These are phyloP conservation scores for Gossypium raimondii DNA, from an alignment of 345 rosid genomes.

Conservation along the genomic window DNA sequence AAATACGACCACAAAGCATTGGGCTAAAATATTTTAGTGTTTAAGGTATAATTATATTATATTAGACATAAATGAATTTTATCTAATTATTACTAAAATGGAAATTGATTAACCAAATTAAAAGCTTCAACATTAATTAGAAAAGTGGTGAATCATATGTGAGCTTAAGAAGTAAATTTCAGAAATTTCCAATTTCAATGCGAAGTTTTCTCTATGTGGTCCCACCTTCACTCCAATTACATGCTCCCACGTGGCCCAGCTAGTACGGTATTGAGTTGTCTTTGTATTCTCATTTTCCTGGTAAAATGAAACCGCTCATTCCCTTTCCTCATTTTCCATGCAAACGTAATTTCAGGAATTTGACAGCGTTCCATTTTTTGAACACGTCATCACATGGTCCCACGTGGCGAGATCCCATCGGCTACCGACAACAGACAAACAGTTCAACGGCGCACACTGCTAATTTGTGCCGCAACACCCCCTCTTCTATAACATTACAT, in stretches of 20 bases:
- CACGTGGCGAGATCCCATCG: conserved; percentile 48
- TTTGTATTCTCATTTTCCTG: too few species aligned
- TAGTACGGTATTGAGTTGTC: too few species aligned
- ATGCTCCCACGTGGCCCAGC: background rate
- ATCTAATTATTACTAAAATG: too few species aligned
- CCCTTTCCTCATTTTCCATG: background rate
- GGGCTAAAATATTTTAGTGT: too few species aligned
- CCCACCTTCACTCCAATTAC: background rate
- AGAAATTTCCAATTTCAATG: background rate
- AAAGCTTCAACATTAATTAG: background rate
- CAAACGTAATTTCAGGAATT: conserved; percentile 4
- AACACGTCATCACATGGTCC: conserved; percentile 5
- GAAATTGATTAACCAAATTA: background rate
- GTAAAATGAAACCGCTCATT: background rate
- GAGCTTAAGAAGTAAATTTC: background rate
- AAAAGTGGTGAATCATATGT: background rate
- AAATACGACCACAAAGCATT: too few species aligned
- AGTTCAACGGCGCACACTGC: conserved; percentile 24
- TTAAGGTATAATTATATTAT: too few species aligned
- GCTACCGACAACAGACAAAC: conserved; percentile 52
- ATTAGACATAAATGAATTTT: too few species aligned
- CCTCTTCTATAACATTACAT: background rate
- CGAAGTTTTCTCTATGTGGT: background rate
- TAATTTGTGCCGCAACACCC: conserved; percentile 26
- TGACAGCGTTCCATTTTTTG: background rate